Percentiles rank a stretch among this genome's conserved stretches.
phyloP scores from a whole-genome alignment of 495 filamentous ascomycete species.

The Daldinia bambusicola region DNA sequence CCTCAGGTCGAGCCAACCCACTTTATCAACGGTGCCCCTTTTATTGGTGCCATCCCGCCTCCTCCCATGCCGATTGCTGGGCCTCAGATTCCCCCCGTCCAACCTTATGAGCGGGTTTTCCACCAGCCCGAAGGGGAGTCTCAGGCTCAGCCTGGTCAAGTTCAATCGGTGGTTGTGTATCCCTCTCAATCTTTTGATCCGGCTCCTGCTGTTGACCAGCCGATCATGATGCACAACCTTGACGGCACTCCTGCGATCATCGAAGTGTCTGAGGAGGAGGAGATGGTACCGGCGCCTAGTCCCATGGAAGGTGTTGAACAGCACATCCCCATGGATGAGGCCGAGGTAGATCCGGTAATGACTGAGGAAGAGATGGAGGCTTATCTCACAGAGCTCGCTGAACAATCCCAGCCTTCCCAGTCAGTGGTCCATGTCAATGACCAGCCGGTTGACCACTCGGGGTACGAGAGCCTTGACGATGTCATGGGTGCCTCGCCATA shows the following conservation, averaged over 20 bases:
- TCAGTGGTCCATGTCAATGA: neutral
- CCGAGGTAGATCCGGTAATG: too few relatives aligned
- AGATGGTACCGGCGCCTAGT: too few relatives aligned
- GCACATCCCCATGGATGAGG: too few relatives aligned
- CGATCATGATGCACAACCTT: neutral
- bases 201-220: neutral
- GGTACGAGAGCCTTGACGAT: neutral
- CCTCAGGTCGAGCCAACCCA: neutral
- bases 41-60: neutral
- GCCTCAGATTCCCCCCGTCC: neutral
- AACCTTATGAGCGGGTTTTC: neutral
- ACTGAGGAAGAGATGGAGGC: too few relatives aligned
- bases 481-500: neutral
- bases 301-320: too few relatives aligned
- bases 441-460: neutral
- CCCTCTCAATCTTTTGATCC: neutral
- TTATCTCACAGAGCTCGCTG: too few relatives aligned
- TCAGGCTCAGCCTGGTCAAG: neutral
- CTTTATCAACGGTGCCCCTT: neutral
- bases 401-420: neutral
- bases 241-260: neutral
- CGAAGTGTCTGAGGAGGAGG: too few relatives aligned
- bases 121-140: neutral
- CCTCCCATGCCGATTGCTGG: neutral
- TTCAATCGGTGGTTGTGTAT: constrained; percentile 3